Base-by-base conservation (phyloP, 805 yeast genomes). In the Yamadazyma kitorensis region DNA sequence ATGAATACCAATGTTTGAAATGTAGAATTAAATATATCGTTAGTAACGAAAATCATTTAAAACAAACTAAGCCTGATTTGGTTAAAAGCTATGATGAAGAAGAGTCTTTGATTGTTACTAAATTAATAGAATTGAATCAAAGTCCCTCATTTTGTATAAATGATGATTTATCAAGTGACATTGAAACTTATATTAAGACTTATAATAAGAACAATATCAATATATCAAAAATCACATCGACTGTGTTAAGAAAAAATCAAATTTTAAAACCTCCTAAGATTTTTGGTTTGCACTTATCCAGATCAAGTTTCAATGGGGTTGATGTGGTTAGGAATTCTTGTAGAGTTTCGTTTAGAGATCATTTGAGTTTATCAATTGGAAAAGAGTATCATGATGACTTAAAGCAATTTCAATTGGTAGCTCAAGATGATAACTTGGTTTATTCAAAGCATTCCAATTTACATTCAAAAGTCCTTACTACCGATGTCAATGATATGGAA, bases 241-340 rank as follows among this genome's bases (percentile, higher is more conserved):
- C 80, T 0, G 86, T 91, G 4, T 74, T 78, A 20, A 84, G 86
- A 51, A 74, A 72, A 41, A 76, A 81, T 0, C 67, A 70, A 16
- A 70, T 87, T 25, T 67, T 76, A 9, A 70, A 72, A 35, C 74
- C 86, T 4, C 97, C 98, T 0, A 69, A 74, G 35, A 61, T 86
- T 5, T 66, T 93, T 31, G 75, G 85, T 0, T 61, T 91, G n/a
- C 98, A 91, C 55, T 59, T 93, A 26, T 86, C 96, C 7, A 69
- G 98, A 48, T 89, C 97, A 0, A 72, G 83, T 26, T 88, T 74
- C 52, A 71, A 76, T 31, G 86, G 84, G 6, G 76, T 76, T 26
- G 75, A 72, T 12, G 75, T 84, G 2, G 70, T 80, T 6, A 74
- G 96, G 47, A 89, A 86, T 57, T 64, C 85, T 7, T 86, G 95